Evolutionary conservation across 495 filamentous ascomycete genomes (phyloP).

Genomic region (Parachaetomium inaequale): DNA sequence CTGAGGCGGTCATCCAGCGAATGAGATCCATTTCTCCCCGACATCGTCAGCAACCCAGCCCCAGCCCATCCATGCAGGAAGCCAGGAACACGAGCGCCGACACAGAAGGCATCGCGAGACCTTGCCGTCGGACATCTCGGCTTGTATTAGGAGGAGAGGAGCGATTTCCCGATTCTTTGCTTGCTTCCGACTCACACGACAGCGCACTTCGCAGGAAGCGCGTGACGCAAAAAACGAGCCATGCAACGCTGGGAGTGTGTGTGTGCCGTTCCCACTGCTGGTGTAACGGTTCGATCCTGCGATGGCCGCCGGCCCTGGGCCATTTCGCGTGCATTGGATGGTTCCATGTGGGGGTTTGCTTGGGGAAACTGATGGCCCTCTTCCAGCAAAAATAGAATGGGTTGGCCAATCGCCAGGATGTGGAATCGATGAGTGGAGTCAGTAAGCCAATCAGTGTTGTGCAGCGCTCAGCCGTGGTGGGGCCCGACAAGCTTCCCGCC

Average conservation of each 20-base stretch:
- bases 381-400: constrained; percentile 2
- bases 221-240: neutral
- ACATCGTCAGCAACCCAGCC: neutral
- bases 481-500: neutral
- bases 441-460: neutral
- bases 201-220: neutral
- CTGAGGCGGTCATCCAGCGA: neutral
- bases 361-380: neutral
- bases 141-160: no score
- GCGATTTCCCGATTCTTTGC: neutral
- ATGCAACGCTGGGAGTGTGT: neutral
- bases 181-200: neutral
- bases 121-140: no score
- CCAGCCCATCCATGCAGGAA: no score
- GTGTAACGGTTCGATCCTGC: neutral
- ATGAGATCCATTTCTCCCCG: no score
- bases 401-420: neutral
- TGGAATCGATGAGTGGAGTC: no score
- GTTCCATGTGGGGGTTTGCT: neutral
- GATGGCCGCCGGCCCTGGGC: neutral
- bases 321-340: neutral
- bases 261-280: neutral
- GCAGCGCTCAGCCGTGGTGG: neutral
- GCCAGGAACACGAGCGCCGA: no score
- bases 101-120: no score